Evolutionary conservation across 1,139 yeast genomes (phyloP).

Genomic region (Kazachstania sp.): DNA sequence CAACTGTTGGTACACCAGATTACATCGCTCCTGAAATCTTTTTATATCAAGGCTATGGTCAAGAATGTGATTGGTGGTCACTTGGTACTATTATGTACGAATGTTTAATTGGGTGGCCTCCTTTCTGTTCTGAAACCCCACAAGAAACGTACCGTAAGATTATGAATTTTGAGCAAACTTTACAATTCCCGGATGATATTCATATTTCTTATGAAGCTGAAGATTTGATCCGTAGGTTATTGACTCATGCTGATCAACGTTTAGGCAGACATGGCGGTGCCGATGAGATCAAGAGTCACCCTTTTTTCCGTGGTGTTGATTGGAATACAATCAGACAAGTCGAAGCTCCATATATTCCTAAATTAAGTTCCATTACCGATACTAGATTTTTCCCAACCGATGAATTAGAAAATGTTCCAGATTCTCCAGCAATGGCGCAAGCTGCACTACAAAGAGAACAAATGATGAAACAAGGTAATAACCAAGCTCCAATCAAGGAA

Average conservation of each 20-base stretch:
- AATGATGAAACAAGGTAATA: slow-evolving; percentile 32
- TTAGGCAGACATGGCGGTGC: slow-evolving; percentile 92
- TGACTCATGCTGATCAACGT: slow-evolving; percentile 79
- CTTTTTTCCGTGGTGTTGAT: slow-evolving; percentile 92
- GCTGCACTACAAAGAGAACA: slow-evolving; percentile 51
- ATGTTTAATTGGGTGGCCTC: slow-evolving; percentile 99
- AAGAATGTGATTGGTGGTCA: slow-evolving; percentile 99
- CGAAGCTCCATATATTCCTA: slow-evolving; percentile 91
- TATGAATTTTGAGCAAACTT: slow-evolving; percentile 87
- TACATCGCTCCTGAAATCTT: slow-evolving; percentile 98
- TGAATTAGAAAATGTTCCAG: slow-evolving; percentile 91
- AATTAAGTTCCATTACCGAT: slow-evolving; percentile 80
- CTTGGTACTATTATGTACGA: slow-evolving; percentile 98
- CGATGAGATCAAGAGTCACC: slow-evolving; percentile 83
- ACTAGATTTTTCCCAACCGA: slow-evolving; percentile 98
- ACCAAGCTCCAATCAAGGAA: slow-evolving; percentile 45
- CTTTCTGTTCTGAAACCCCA: slow-evolving; percentile 98
- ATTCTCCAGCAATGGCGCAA: slow-evolving; percentile 73
- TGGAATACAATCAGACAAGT: slow-evolving; percentile 91
- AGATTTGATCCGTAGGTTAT: slow-evolving; percentile 73
- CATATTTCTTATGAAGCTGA: slow-evolving; percentile 92
- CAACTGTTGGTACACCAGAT: slow-evolving; percentile 98
- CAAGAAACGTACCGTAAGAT: slow-evolving; percentile 95
- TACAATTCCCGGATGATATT: slow-evolving; percentile 91
- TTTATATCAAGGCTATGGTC: slow-evolving; percentile 95